phyloP scores from a whole-genome alignment of 257 asterid genomes.

The Ocimum tenuiflorum region DNA sequence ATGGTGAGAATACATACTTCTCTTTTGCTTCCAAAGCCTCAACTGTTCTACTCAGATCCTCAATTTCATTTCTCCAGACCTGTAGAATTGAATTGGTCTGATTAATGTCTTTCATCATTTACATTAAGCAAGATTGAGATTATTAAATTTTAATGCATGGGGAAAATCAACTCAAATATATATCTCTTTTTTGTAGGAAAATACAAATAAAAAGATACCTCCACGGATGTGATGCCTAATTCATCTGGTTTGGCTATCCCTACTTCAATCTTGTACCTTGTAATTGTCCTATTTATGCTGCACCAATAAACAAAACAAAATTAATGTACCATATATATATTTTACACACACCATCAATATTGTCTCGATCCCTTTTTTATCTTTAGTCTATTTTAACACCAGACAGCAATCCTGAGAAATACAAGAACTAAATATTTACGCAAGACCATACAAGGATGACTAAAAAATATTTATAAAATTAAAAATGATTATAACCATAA shows the following conservation, averaged over 20 bases:
- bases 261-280: slow-evolving; percentile 45
- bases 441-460: no score
- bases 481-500: no score
- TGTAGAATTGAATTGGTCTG: not conserved
- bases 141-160: not conserved
- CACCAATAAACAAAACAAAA: not conserved
- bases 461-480: no score
- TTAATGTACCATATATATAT: not conserved
- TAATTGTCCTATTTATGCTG: slow-evolving; percentile 42
- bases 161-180: no score
- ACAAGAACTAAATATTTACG: no score
- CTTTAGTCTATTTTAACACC: no score
- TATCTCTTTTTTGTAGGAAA: not conserved
- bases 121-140: no score
- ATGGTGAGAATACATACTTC: slow-evolving; percentile 24
- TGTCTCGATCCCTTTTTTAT: no score
- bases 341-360: no score
- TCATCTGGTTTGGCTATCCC: slow-evolving; percentile 35
- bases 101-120: no score
- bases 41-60: slow-evolving; percentile 37
- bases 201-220: slow-evolving; percentile 23
- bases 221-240: slow-evolving; percentile 33
- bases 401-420: no score
- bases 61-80: slow-evolving; percentile 51
- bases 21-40: slow-evolving; percentile 47